Base-by-base conservation (phyloP, 495 filamentous ascomycete genomes). In the Oidiodendron maius region DNA sequence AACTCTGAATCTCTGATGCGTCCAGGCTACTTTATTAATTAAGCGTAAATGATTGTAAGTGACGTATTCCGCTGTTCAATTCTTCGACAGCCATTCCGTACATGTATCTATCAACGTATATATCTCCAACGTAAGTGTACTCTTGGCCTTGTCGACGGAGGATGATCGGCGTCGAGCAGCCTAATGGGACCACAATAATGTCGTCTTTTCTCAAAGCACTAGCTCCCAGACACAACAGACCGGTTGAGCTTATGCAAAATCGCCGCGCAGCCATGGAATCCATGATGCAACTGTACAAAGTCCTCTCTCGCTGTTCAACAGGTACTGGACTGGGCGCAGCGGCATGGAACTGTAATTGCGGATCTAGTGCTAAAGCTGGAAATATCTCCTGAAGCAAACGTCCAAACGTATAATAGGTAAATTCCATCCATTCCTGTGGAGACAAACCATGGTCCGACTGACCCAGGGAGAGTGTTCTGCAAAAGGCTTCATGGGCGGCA, bases 21-120 rank as follows among this genome's bases (percentile, higher is more conserved):
- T n/a, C n/a, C n/a, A n/a, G n/a, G n/a, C n/a, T n/a, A n/a, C n/a
- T n/a, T n/a, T n/a, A n/a, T 25, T 44, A 44, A 25, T 48, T 25
- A 3, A 48, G 34, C 4, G 35, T n/a, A 48, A 40, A 48, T 32
- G 20, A 44, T 34, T 35, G 20, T 18, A 24, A 52, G 11, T 51
- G 26, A 8, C 53, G 23, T 17, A 45, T 25, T 30, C 43, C 35
- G 16, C 37, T 48, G 0, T 47, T 38, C 46, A 32, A 45, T 38
- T 52, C 36, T 23, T 50, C 41, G 18, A 58, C 20, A 8, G 60
- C 60, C 30, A 48, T 47, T 5, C 60, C 58, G 16, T 55, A 26
- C 60, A 63, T 63, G 39, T 55, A 63, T 21, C 52, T 47, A 48
- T 63, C 35, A 20, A 63, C 39, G 42, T 63, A 63, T 18, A 56